phyloP scores from a whole-genome alignment of 805 yeast genomes.

The Candida argentea region DNA sequence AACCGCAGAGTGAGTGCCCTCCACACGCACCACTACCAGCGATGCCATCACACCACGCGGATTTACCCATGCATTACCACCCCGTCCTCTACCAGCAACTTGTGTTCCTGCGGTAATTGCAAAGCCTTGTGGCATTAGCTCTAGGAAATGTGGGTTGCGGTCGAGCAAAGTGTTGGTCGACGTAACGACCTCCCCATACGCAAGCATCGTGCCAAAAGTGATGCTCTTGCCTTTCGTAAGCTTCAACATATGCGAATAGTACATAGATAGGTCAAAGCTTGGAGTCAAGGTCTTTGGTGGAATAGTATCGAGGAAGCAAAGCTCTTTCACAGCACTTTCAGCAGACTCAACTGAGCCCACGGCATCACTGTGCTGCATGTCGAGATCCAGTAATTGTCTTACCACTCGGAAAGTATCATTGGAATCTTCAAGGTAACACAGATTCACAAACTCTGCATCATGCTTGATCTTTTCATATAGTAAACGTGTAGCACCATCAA shows the following conservation, averaged over 20 bases:
- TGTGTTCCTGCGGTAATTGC: conserved; percentile 71
- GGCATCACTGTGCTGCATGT: conserved; percentile 9
- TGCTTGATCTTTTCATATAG: conserved; percentile 31
- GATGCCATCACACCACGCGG: conserved; percentile 88
- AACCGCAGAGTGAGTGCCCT: conserved; percentile 38
- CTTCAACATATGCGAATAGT: conserved; percentile 34
- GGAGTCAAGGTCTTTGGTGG: conserved; percentile 57
- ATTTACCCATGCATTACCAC: conserved; percentile 91
- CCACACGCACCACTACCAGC: conserved; percentile 55
- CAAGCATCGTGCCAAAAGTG: conserved; percentile 49
- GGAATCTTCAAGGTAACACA: conserved; percentile 35
- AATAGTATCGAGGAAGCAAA: conserved; percentile 12
- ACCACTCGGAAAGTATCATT: conserved; percentile 53
- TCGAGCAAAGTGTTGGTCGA: conserved; percentile 80
- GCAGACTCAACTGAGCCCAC: conserved; percentile 39
- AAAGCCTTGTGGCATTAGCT: conserved; percentile 59
- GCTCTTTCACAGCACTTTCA: conserved; percentile 41
- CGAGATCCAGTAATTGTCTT: background rate
- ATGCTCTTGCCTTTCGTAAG: conserved; percentile 13
- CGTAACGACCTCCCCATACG: conserved; percentile 84
- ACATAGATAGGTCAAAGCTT: conserved; percentile 54
- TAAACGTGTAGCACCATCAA: conserved; percentile 17
- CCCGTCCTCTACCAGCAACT: conserved; percentile 87
- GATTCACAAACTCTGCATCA: conserved; percentile 23
- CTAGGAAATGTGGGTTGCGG: conserved; percentile 50